Evolutionary conservation across 148 eudicot species (phyloP), one percentile per base, ranked within the genome.

Genomic region (Linanthus parryae): DNA sequence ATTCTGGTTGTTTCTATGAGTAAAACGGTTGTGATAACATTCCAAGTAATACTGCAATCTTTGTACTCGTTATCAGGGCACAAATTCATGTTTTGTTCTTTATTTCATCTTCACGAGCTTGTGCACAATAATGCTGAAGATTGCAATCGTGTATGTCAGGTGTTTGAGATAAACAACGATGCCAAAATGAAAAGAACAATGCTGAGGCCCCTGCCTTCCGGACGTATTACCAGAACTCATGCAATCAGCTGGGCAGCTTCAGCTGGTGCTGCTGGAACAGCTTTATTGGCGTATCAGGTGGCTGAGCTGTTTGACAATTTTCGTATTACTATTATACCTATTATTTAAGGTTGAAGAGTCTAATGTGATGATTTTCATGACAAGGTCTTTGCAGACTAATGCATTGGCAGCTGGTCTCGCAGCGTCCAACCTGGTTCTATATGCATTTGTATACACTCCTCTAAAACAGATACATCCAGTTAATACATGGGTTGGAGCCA

Each of bases 401-500:
- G 72, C 68, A 68, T 64, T 83, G 87, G 98, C 98, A 58, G 95
- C 98, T 75, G 94, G 95, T 39, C 90, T 91, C 73, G 98, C 81
- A 59, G 95, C 94, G 42, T 91, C 95, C 37, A 91, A 91, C 72
- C 82, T 91, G 26, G 18, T 79, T 49, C 79, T 91, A 29, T 91
- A 91, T 67, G 89, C 98, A 62, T 91, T 79, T 66, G 68, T 91
- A 38, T 91, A 91, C 68, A 91, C 98, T 65, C 98, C 98, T 27
- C 64, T 91, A 64, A 91, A 91, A 83, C 98, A 91, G 62, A 70
- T 91, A 53, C 98, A 91, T 69, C 95, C 95, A 64, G 73, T 87
- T 22, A 91, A 91, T 71, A 91, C 95, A 20, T 91, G 98, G 98
- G 95, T 91, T 69, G 95, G 95, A 57, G 98, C 98, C 55, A 64